Conservation (phyloP, 805 yeast species). For the Nadsonia fulvescens region DNA sequence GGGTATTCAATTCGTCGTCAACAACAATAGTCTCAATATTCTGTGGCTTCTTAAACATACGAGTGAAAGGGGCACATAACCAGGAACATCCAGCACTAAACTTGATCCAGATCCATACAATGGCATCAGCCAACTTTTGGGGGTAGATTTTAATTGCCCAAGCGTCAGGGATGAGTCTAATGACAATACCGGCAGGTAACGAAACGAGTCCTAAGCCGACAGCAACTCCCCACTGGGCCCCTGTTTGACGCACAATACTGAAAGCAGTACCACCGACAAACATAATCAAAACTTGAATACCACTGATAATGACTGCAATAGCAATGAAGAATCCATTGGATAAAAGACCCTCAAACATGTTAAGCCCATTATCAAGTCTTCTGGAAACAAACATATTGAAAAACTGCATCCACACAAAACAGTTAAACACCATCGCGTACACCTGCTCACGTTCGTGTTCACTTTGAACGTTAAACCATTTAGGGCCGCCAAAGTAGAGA, state of each 20-base stretch:
- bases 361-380: slow-evolving; percentile 67
- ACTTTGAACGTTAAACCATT: slow-evolving; percentile 28
- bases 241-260: slow-evolving; percentile 60
- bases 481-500: slow-evolving; percentile 61
- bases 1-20: too few species aligned
- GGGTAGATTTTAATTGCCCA: slow-evolving; percentile 15
- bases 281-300: slow-evolving; percentile 79
- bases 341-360: slow-evolving; percentile 67
- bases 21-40: too few species aligned
- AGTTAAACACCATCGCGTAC: slow-evolving; percentile 76
- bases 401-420: slow-evolving; percentile 96
- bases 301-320: slow-evolving; percentile 60
- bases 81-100: too few species aligned
- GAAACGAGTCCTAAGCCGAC: slow-evolving; percentile 64
- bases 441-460: slow-evolving; percentile 35
- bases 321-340: slow-evolving; percentile 67
- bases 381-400: slow-evolving; percentile 85
- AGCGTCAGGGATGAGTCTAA: slow-evolving; percentile 70
- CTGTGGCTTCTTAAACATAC: too few species aligned
- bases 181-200: slow-evolving; percentile 58
- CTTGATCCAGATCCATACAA: too few species aligned
- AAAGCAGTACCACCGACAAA: slow-evolving; percentile 95
- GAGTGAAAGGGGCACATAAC: too few species aligned
- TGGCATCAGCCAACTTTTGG: too few species aligned
- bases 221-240: slow-evolving; percentile 81